Evolutionary conservation across 768 basidiomycete genomes (phyloP).

Genomic region (Suillus subaureus): DNA sequence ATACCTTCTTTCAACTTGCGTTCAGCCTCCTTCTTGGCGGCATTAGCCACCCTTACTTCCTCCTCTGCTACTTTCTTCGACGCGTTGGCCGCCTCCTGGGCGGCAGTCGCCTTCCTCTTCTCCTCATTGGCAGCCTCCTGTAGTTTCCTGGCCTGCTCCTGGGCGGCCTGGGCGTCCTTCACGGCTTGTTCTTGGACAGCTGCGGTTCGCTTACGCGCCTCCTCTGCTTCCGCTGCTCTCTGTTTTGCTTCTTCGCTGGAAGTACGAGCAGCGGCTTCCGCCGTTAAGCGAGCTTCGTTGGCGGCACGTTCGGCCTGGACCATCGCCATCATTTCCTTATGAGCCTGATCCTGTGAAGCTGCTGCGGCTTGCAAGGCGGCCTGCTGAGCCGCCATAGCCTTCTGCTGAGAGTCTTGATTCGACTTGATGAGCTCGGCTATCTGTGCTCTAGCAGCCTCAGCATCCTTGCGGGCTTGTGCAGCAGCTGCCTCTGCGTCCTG

Average conservation of each 20-base stretch:
- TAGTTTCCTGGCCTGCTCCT: constrained; percentile 7
- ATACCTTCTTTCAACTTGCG: constrained; percentile 27
- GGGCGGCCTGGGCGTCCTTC: constrained; percentile 12
- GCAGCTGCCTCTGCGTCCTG: constrained; percentile 8
- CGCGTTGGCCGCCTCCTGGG: constrained; percentile 17
- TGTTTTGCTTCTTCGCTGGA: constrained; percentile 3
- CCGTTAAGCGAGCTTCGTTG: constrained; percentile 6
- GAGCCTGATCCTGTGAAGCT: neutral
- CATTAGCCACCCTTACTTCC: constrained; percentile 12
- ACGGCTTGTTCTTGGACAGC: constrained; percentile 15
- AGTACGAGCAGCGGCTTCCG: constrained; percentile 10
- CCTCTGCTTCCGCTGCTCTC: constrained; percentile 9
- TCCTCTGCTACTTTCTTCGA: constrained; percentile 16
- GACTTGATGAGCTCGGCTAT: neutral
- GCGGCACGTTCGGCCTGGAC: constrained; percentile 3
- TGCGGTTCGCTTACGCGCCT: constrained; percentile 14
- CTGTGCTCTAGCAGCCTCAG: constrained; percentile 3
- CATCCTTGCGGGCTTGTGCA: constrained; percentile 7
- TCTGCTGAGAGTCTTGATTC: constrained; percentile 3
- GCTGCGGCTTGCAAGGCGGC: neutral
- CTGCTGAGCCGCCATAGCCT: neutral
- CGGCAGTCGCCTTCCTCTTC: constrained; percentile 19
- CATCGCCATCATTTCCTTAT: constrained; percentile 8
- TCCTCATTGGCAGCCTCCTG: constrained; percentile 24
- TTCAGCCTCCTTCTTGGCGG: constrained; percentile 14